Conservation (phyloP, 768 basidiomycete genomes). For the Tricholoma terreum region DNA sequence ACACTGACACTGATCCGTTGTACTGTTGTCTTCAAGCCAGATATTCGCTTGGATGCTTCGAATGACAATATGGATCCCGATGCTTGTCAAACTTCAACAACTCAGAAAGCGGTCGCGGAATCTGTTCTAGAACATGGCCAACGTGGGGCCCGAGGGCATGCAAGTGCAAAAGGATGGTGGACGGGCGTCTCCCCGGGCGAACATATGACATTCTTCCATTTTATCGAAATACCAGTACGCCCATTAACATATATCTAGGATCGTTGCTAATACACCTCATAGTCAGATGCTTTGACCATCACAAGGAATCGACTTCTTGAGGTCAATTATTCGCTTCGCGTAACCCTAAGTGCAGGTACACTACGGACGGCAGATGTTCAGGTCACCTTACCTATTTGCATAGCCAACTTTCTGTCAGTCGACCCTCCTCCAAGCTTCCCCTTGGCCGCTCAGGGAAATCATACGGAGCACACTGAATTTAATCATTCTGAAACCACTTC, state of each 20-base stretch:
- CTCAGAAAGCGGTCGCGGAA: conserved; percentile 62
- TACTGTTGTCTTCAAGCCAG: conserved; percentile 61
- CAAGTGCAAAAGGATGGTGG: conserved; percentile 90
- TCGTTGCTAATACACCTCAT: conserved; percentile 7
- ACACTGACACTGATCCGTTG: conserved; percentile 63
- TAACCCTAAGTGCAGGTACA: conserved; percentile 58
- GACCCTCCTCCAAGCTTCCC: conserved; percentile 64
- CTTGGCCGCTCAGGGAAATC: conserved; percentile 8
- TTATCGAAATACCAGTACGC: conserved; percentile 71
- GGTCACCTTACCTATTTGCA: conserved; percentile 68
- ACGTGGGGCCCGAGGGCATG: conserved; percentile 59
- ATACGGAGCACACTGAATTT: neutral
- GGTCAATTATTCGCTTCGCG: conserved; percentile 68
- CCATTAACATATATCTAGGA: conserved; percentile 5
- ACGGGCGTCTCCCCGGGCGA: conserved; percentile 68
- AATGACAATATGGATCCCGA: conserved; percentile 43
- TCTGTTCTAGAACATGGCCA: conserved; percentile 65
- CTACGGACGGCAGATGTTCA: conserved; percentile 57
- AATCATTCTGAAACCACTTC: neutral
- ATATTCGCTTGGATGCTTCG: conserved; percentile 35
- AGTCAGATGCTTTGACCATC: conserved; percentile 73
- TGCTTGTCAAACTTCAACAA: conserved; percentile 61
- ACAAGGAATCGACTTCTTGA: conserved; percentile 69
- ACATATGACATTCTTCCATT: conserved; percentile 61
- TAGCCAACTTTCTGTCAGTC: conserved; percentile 83